A percentile compares a stretch with the other conserved stretches of the same genome.
phyloP scores from a whole-genome alignment of 1,284 basidiomycete species.

The Ustilago bromivora region DNA sequence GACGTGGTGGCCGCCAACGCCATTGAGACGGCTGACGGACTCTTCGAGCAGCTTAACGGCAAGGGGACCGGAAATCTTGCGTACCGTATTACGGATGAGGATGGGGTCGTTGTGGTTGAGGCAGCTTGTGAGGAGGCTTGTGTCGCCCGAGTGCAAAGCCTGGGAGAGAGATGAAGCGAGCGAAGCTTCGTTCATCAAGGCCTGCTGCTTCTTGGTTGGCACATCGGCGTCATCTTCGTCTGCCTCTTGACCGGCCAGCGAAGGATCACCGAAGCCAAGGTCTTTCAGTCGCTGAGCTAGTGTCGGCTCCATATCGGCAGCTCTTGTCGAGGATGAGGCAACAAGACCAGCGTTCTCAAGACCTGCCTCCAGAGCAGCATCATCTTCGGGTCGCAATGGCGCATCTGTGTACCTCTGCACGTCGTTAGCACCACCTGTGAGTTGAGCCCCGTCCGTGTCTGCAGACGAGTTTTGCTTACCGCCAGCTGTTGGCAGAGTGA shows the following conservation, averaged over 20 bases:
- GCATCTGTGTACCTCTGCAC: conserved; percentile 59
- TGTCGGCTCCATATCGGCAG: conserved; percentile 48
- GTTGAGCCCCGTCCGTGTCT: conserved; percentile 36
- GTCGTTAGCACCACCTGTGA: conserved; percentile 39
- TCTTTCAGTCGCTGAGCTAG: conserved; percentile 59
- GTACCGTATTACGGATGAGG: conserved; percentile 88
- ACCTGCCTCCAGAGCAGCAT: conserved; percentile 15
- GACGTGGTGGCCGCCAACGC: conserved; percentile 75
- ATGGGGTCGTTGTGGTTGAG: conserved; percentile 82
- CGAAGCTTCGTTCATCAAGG: conserved; percentile 81
- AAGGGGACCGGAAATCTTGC: conserved; percentile 87
- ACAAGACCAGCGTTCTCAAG: conserved; percentile 38
- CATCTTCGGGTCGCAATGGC: conserved; percentile 40
- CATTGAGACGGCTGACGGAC: conserved; percentile 87
- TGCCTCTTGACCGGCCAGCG: conserved; percentile 35
- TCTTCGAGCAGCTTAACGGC: conserved; percentile 87
- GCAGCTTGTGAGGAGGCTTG: conserved; percentile 87
- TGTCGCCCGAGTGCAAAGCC: conserved; percentile 94
- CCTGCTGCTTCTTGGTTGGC: conserved; percentile 49
- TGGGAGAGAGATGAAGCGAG: conserved; percentile 94
- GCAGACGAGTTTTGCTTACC: conserved; percentile 19
- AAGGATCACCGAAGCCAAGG: conserved; percentile 47
- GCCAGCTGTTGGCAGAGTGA: conserved; percentile 25
- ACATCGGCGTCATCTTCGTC: conserved; percentile 43
- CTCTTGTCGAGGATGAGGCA: conserved; percentile 14